phyloP scores from a whole-genome alignment of 129 eudicot genomes.

The Pseudognaphalium luteoalbum region DNA sequence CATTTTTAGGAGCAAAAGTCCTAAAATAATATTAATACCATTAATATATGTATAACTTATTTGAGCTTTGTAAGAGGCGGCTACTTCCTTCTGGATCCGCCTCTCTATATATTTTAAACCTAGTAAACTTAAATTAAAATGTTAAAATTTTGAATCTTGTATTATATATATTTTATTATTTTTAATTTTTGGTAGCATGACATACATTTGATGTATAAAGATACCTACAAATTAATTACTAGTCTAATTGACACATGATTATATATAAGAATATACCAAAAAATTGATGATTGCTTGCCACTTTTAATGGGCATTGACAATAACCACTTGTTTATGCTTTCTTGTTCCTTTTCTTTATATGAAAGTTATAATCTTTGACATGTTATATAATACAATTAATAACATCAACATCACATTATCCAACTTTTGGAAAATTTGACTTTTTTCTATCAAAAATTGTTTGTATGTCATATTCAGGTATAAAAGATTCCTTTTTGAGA shows the following conservation, averaged over 20 bases:
- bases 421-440: not conserved
- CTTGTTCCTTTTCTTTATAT: constrained; percentile 5
- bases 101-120: no score
- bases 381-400: not conserved
- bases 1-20: no score
- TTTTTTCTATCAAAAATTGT: not conserved
- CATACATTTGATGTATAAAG: constrained; percentile 6
- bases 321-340: not conserved
- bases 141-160: no score
- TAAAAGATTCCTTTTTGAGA: constrained; percentile 9
- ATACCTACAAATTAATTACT: constrained; percentile 7
- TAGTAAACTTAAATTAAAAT: no score
- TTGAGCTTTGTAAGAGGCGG: no score
- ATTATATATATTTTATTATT: not conserved
- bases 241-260: not conserved
- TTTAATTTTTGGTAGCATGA: not conserved
- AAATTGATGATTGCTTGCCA: constrained; percentile 3
- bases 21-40: no score
- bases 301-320: constrained; percentile 6
- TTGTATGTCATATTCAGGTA: not conserved
- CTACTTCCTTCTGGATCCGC: no score
- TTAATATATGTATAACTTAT: no score
- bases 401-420: constrained; percentile 1
- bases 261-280: constrained; percentile 5
- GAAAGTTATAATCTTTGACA: constrained; percentile 4